Conservation (phyloP, 2,329 filamentous ascomycete species). For the Trematosphaeria pertusa region DNA sequence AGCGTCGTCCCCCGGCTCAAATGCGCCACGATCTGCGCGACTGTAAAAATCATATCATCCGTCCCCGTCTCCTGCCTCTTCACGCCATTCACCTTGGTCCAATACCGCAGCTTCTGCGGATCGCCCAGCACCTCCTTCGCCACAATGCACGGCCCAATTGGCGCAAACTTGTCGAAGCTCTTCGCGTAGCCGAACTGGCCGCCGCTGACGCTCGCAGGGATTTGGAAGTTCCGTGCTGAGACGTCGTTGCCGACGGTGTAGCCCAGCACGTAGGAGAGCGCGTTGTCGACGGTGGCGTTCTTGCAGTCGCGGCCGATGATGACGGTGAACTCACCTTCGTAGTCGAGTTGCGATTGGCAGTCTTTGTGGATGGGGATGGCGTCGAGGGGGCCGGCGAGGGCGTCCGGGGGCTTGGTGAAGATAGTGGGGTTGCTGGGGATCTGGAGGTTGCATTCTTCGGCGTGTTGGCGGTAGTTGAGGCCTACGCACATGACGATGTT, state of each 20-base stretch:
- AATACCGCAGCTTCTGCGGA: constrained; percentile 42
- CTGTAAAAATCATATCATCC: constrained; percentile 57
- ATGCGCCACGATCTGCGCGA: constrained; percentile 53
- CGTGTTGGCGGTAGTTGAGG: constrained; percentile 45
- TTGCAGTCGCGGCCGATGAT: constrained; percentile 43
- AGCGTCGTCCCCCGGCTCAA: constrained; percentile 56
- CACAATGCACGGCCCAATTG: constrained; percentile 53
- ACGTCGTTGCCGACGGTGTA: constrained; percentile 71
- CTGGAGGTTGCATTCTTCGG: constrained; percentile 40
- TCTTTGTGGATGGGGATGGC: constrained; percentile 36
- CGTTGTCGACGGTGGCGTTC: constrained; percentile 58
- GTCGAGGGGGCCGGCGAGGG: constrained; percentile 42
- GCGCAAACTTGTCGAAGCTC: constrained; percentile 54
- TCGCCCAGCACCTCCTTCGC: constrained; percentile 38
- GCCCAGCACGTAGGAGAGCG: constrained; percentile 66
- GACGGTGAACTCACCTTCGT: constrained; percentile 48
- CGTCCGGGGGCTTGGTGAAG: constrained; percentile 46
- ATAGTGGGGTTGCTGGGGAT: constrained; percentile 42
- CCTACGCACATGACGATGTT: constrained; percentile 44
- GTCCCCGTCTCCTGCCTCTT: constrained; percentile 51
- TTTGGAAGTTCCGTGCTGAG: constrained; percentile 63
- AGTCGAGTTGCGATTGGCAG: constrained; percentile 44
- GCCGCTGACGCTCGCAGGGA: constrained; percentile 39
- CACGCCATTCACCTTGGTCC: constrained; percentile 54
- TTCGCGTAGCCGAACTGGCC: constrained; percentile 53